Percentiles rank a stretch among this genome's conserved stretches.
phyloP scores from a whole-genome alignment of 2,329 filamentous ascomycete genomes.

The Coleophoma cylindrospora region DNA sequence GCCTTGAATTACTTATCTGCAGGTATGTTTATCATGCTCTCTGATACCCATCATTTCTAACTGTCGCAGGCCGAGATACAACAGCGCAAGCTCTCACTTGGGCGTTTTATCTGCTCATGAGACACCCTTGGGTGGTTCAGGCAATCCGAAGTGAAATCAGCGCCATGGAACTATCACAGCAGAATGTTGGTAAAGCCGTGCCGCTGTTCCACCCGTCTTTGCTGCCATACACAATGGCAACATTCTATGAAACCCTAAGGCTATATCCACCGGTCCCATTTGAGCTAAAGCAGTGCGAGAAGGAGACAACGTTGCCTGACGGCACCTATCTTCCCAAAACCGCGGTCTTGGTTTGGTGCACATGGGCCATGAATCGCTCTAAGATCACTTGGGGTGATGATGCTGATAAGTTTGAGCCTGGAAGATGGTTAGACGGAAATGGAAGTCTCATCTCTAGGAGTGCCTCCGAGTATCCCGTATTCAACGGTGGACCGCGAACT shows the following conservation, averaged over 20 bases:
- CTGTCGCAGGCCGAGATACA: constrained; percentile 47
- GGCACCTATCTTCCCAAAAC: constrained; percentile 50
- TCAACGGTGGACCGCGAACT: constrained; percentile 56
- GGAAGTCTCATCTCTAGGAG: constrained; percentile 38
- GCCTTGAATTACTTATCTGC: constrained; percentile 64
- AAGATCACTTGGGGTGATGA: constrained; percentile 50
- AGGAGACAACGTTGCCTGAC: constrained; percentile 50
- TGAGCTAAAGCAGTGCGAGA: constrained; percentile 56
- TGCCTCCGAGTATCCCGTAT: constrained; percentile 56
- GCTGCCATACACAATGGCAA: constrained; percentile 53
- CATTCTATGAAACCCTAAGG: constrained; percentile 57
- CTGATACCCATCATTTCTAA: neutral
- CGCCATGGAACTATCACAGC: neutral
- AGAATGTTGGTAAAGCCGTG: constrained; percentile 9
- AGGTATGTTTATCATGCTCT: constrained; percentile 22
- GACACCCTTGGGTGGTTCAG: constrained; percentile 35
- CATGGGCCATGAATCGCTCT: constrained; percentile 61
- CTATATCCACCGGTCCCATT: constrained; percentile 62
- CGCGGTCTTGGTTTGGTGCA: constrained; percentile 56
- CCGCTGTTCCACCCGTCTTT: constrained; percentile 18
- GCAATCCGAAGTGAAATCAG: constrained; percentile 38
- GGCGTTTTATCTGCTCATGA: constrained; percentile 56
- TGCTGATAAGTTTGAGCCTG: constrained; percentile 49
- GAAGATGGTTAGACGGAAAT: constrained; percentile 45
- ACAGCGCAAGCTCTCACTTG: constrained; percentile 61